These are phyloP conservation scores for Crucibulum laeve DNA, from an alignment of 768 basidiomycete species.

Conservation along the genomic window DNA sequence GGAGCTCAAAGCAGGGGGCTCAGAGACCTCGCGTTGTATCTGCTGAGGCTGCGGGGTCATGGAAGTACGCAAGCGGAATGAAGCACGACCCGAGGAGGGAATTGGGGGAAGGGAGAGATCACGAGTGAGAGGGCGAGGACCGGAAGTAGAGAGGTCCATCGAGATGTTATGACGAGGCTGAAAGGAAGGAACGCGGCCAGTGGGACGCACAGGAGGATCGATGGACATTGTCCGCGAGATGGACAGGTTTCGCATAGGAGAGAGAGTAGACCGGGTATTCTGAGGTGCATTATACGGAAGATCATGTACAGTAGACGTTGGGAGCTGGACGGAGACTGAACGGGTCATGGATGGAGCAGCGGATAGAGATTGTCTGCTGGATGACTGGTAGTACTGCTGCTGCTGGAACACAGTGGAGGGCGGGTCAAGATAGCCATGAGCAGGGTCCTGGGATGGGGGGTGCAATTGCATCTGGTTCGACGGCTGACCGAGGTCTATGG, in stretches of 20 bases:
- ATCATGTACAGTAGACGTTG: conserved; percentile 17
- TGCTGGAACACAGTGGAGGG: conserved; percentile 40
- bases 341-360: conserved; percentile 11
- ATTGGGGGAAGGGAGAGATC: conserved; percentile 37
- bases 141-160: background rate
- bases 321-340: conserved; percentile 19
- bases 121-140: conserved; percentile 14
- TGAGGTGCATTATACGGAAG: conserved; percentile 13
- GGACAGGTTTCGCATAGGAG: conserved; percentile 35
- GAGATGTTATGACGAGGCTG: conserved; percentile 9
- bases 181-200: conserved; percentile 34
- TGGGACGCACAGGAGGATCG: conserved; percentile 48
- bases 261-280: conserved; percentile 31
- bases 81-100: conserved; percentile 34
- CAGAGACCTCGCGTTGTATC: conserved; percentile 39
- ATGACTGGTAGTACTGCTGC: conserved; percentile 16
- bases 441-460: conserved; percentile 11
- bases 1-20: conserved; percentile 63
- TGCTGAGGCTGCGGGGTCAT: conserved; percentile 62
- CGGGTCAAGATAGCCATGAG: conserved; percentile 48
- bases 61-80: conserved; percentile 62
- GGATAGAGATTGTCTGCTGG: conserved; percentile 5
- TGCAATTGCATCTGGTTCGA: conserved; percentile 15
- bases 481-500: too few species aligned
- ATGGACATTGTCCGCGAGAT: conserved; percentile 66